phyloP scores from a whole-genome alignment of 2,329 filamentous ascomycete genomes.

The Xylaria sp. region DNA sequence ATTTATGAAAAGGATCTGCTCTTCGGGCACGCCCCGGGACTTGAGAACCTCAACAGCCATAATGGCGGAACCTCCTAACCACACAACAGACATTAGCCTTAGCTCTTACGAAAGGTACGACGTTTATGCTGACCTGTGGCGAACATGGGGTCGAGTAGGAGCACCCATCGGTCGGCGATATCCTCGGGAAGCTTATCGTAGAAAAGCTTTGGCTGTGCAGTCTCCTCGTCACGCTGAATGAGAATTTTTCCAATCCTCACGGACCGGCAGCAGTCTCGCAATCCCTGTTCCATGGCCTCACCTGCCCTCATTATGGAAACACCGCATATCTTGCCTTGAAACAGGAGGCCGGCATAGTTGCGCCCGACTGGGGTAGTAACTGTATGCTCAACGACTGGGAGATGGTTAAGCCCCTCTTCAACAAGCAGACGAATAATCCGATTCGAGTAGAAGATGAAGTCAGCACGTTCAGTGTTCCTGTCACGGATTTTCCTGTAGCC shows the following conservation, averaged over 20 bases:
- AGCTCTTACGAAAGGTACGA: not conserved
- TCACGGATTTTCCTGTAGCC: conserved; percentile 88
- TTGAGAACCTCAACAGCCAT: conserved; percentile 97
- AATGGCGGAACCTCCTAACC: conserved; percentile 84
- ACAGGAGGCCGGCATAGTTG: conserved; percentile 87
- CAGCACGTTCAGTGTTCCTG: conserved; percentile 84
- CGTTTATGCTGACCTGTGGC: conserved; percentile 73
- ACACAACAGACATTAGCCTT: conserved; percentile 23
- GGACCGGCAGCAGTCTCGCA: conserved; percentile 96
- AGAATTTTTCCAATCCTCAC: conserved; percentile 98
- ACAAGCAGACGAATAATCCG: conserved; percentile 95
- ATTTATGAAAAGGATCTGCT: conserved; percentile 94
- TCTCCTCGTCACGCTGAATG: conserved; percentile 97
- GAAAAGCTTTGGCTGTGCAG: conserved; percentile 87
- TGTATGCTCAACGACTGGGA: conserved; percentile 86
- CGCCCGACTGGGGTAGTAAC: conserved; percentile 91
- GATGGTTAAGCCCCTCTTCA: conserved; percentile 95
- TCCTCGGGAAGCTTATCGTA: conserved; percentile 97
- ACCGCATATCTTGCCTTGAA: conserved; percentile 97
- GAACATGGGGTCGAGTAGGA: conserved; percentile 98
- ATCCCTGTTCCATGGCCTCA: conserved; percentile 96
- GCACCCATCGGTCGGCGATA: conserved; percentile 89
- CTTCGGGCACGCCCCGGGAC: conserved; percentile 87
- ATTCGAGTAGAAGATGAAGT: conserved; percentile 99
- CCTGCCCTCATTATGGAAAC: conserved; percentile 98